Percentiles rank a stretch among this genome's conserved stretches.
phyloP scores from a whole-genome alignment of 2,329 filamentous ascomycete genomes.

The Thielaviopsis punctulata region DNA sequence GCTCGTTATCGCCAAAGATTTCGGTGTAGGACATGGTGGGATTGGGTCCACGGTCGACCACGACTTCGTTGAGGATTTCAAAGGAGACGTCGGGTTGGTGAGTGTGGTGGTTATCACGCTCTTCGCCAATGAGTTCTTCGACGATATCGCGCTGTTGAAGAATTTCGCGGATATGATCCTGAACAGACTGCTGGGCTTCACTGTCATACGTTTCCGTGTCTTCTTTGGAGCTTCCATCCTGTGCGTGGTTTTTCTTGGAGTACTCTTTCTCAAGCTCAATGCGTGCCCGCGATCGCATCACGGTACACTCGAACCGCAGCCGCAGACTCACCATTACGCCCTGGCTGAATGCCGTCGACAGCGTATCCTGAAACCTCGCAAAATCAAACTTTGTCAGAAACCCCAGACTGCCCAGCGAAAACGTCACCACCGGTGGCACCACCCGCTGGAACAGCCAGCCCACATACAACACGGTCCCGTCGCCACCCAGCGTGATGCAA shows the following conservation, averaged over 20 bases:
- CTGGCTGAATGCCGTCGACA: conserved; percentile 56
- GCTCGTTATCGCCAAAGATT: conserved; percentile 85
- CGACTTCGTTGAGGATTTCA: conserved; percentile 93
- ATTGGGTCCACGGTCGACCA: conserved; percentile 85
- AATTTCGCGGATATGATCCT: conserved; percentile 23
- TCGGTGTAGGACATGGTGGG: conserved; percentile 86
- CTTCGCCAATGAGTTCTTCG: conserved; percentile 77
- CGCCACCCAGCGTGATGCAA: conserved; percentile 76
- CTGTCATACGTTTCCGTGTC: conserved; percentile 12
- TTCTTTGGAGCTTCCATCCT: conserved; percentile 14
- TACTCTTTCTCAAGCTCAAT: conserved; percentile 10
- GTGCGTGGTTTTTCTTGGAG: neutral
- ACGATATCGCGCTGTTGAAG: conserved; percentile 49
- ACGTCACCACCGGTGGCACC: conserved; percentile 83
- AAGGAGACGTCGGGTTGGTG: conserved; percentile 71
- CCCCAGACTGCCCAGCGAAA: conserved; percentile 77
- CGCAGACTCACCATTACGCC: conserved; percentile 80
- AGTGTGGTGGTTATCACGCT: conserved; percentile 67
- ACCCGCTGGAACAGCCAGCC: conserved; percentile 95
- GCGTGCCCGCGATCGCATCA: conserved; percentile 59
- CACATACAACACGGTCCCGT: conserved; percentile 92
- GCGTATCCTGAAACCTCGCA: conserved; percentile 48
- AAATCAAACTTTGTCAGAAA: conserved; percentile 97
- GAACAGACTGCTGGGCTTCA: conserved; percentile 16
- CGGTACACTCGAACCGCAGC: conserved; percentile 77